Evolutionary conservation across 192 early-diverging fungal species (phyloP).

Genomic region (Anaeromyces robustus): DNA sequence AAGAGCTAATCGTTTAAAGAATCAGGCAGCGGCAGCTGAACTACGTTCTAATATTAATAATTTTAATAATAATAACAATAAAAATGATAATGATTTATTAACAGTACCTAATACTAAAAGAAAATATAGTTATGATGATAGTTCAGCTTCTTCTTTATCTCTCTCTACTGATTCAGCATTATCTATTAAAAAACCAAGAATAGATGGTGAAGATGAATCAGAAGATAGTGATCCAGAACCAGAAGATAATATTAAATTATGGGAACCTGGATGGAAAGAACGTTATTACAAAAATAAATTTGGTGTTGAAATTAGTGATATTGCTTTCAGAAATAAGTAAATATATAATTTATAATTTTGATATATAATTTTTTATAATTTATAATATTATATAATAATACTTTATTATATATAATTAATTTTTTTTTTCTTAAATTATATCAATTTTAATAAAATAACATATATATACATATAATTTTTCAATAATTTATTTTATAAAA

Average conservation of each 20-base stretch:
- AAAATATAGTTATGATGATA: background rate
- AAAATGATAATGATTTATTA: background rate
- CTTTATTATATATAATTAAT: no score
- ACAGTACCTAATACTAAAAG: background rate
- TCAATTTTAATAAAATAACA: no score
- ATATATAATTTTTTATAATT: no score
- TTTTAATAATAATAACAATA: no score
- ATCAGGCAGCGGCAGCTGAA: background rate
- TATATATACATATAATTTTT: no score
- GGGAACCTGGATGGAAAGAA: constrained; percentile 64
- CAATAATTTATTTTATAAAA: background rate
- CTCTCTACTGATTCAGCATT: background rate
- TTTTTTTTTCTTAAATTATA: no score
- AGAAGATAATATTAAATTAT: constrained; percentile 49
- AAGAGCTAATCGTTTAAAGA: background rate
- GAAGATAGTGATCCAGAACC: constrained; percentile 25
- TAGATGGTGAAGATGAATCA: background rate
- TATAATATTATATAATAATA: no score
- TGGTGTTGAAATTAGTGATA: constrained; percentile 33
- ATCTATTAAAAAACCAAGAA: background rate
- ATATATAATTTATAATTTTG: no score
- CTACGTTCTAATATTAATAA: background rate
- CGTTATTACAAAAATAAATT: constrained; percentile 68
- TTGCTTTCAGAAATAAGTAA: background rate
- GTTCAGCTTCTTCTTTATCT: background rate